Evolutionary conservation across 2,329 filamentous ascomycete species (phyloP), one percentile per base, ranked within the genome.

Genomic region (Monilinia fructigena): DNA sequence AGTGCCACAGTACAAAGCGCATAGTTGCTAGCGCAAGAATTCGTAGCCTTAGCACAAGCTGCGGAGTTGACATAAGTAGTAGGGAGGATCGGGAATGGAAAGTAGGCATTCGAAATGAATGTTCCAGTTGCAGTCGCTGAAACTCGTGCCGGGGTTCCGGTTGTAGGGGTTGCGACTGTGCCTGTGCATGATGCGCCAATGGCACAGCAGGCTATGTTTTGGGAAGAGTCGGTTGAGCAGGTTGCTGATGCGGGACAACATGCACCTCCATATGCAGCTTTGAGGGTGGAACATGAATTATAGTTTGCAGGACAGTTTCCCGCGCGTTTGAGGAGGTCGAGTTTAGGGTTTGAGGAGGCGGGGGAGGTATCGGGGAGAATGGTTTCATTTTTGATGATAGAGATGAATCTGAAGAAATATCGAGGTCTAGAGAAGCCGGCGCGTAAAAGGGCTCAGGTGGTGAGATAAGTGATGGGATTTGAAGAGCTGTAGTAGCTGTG

Each of bases 31-130:
- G 80, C 80, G 75, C 86, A 88, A 65, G 81, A 80, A 52, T 74
- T 76, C 58, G 82, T 77, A 20, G 85, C 85, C 0, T 81, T 79
- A 4, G 80, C 80, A 72, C 86, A 88, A 7, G 81, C 80, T 18
- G 77, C 82, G 23, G 77, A 75, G 70, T 86, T 81, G 67, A 77
- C 73, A 68, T 85, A 86, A 16, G 80, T 80, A 1, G 82, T 85
- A 56, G 74, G 67, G 62, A 86, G 80, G 72, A 84, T 84, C 1
- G 86, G 86, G 74, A 87, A 88, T 14, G 83, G 80, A 74, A 87
- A 88, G 75, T 83, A 87, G 35, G 78, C 71, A 74, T 88, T 88
- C 53, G 80, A 76, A 23, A 88, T 84, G 73, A 81, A 86, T 45
- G 84, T 84, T 26, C 78, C 78, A 1, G 77, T 72, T 26, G 76